These are phyloP conservation scores for Aurantiochytrium sp. DNA, from an alignment of 108 stramenopile genomes.

Conservation along the genomic window DNA sequence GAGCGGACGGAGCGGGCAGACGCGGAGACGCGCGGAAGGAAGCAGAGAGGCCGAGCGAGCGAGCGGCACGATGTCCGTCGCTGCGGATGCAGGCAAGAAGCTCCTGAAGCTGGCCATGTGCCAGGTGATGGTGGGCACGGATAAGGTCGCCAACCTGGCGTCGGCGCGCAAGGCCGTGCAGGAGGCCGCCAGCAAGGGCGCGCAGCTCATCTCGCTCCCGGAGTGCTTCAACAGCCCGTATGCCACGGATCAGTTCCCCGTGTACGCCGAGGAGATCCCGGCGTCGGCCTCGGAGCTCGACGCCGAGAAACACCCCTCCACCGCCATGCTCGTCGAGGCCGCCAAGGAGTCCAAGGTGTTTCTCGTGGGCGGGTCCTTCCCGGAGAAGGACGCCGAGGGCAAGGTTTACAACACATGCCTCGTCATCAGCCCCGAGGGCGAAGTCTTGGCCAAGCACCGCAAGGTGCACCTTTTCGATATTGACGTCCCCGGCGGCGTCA, in stretches of 20 bases:
- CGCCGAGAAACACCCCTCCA: neutral
- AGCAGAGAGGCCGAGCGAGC: no score
- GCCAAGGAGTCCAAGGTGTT: constrained; percentile 63
- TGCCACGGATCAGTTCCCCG: constrained; percentile 82
- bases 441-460: constrained; percentile 73
- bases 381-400: constrained; percentile 59
- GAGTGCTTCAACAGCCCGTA: constrained; percentile 98
- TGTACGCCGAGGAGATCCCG: constrained; percentile 86
- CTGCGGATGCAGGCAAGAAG: neutral
- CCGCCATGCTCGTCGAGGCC: constrained; percentile 24
- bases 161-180: constrained; percentile 56
- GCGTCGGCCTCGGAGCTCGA: constrained; percentile 31
- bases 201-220: constrained; percentile 73
- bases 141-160: constrained; percentile 70
- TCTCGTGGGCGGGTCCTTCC: constrained; percentile 95
- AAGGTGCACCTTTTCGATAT: constrained; percentile 79
- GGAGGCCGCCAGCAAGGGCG: constrained; percentile 63
- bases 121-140: constrained; percentile 69
- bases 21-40: no score
- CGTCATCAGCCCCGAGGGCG: constrained; percentile 54
- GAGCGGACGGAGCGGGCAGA: no score
- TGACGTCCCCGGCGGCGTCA: constrained; percentile 91
- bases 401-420: constrained; percentile 33
- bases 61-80: neutral
- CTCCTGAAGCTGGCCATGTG: constrained; percentile 66